Base-by-base conservation (phyloP, 495 filamentous ascomycete species). In the Daldinia childiae region DNA sequence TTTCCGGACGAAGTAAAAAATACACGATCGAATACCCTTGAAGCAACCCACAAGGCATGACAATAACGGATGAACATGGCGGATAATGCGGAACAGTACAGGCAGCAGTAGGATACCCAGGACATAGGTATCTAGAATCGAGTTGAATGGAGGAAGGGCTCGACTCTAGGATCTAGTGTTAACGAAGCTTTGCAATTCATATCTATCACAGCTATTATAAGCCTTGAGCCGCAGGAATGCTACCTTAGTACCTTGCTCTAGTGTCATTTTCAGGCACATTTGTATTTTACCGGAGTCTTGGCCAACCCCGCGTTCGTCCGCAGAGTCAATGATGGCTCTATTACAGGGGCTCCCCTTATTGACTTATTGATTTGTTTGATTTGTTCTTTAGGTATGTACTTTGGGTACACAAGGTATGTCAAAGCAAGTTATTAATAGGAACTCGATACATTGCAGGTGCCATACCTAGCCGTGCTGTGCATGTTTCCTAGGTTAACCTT, bases 381-480 rank as follows among this genome's bases (percentile, higher is more conserved):
- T n/a, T n/a, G 27, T 29, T 29, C 27, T 29, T 4, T n/a, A 29
- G 5, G 27, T 29, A 29, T 0, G 3, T 29, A 29, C 27, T 5
- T 29, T 29, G 6, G 27, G 27, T 29, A 8, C 29, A 8, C 9
- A 32, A 19, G 17, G 17, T 32, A 48, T 67, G 69, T 67, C 58
- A 66, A 71, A 62, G 58, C 30, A 32, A 69, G 19, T 57, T 66
- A 71, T 66, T 66, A 71, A 66, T 71, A 71, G 62, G 58, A 66
- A 27, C 50, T 41, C 17, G 4, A 57, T 32, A 27, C 12, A 8
- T 58, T n/a, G 2, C 12, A 29, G 41, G 29, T 61, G 57, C 68
- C 68, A 58, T 66, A 58, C 58, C 62, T 71, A 66, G 63, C 62
- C 58, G 68, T 62, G 51, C 24, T 64, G 14, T 58, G 59, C 62